Conservation (phyloP, 306 rosid genomes). For the Medicago truncatula region DNA sequence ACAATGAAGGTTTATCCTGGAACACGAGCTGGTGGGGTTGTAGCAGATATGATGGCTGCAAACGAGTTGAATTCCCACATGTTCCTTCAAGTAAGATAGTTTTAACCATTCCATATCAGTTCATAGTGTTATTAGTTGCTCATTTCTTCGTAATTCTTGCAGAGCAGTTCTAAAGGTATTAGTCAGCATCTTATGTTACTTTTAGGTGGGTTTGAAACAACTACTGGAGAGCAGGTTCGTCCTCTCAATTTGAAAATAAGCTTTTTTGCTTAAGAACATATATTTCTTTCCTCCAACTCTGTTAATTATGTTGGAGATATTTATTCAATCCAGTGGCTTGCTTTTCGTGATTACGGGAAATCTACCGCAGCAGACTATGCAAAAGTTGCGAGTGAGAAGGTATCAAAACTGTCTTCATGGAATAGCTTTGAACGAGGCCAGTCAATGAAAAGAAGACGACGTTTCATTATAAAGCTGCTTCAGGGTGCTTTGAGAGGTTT, state of each 20-base stretch:
- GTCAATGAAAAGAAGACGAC: slow-evolving; percentile 61
- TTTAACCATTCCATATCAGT: slow-evolving; percentile 28
- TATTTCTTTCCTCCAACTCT: slow-evolving; percentile 9
- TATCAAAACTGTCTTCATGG: slow-evolving; percentile 68
- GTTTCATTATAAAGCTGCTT: slow-evolving; percentile 67
- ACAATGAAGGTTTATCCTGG: slow-evolving; percentile 88
- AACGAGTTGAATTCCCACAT: slow-evolving; percentile 88
- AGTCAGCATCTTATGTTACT: slow-evolving; percentile 71
- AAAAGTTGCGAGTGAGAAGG: slow-evolving; percentile 70
- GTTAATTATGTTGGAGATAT: slow-evolving; percentile 24
- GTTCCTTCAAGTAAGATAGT: slow-evolving; percentile 77
- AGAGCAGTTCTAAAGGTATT: slow-evolving; percentile 65
- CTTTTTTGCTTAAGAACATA: slow-evolving; percentile 17
- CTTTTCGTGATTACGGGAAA: slow-evolving; percentile 89
- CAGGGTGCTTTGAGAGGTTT: slow-evolving; percentile 86
- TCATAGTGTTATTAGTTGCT: neutral
- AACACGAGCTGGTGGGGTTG: slow-evolving; percentile 76
- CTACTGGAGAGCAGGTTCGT: slow-evolving; percentile 91
- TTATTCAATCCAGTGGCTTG: slow-evolving; percentile 83
- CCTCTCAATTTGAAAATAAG: slow-evolving; percentile 24
- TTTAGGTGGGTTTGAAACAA: slow-evolving; percentile 92
- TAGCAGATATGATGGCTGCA: slow-evolving; percentile 96
- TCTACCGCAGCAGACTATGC: slow-evolving; percentile 90
- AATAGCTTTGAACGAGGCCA: slow-evolving; percentile 70
- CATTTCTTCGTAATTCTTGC: slow-evolving; percentile 37